phyloP scores from a whole-genome alignment of 192 early-diverging fungal genomes.

The Cetraspora pellucida region DNA sequence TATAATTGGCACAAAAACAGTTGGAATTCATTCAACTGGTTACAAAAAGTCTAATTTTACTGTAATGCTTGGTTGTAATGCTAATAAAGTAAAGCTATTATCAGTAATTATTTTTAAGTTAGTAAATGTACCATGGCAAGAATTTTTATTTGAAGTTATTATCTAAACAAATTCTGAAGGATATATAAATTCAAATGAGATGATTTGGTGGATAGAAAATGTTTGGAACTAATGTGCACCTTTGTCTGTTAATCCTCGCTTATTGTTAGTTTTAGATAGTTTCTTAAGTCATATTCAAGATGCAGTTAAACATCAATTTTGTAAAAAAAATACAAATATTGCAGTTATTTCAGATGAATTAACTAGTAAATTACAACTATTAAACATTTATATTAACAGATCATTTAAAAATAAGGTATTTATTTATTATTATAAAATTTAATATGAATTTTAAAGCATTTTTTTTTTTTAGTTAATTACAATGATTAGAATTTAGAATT shows the following conservation, averaged over 20 bases:
- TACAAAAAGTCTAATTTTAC: constrained; percentile 16
- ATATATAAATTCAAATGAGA: constrained; percentile 12
- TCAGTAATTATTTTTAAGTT: constrained; percentile 2
- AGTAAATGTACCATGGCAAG: no score
- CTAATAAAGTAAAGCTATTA: neutral
- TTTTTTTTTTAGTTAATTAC: neutral
- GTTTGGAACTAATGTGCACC: neutral
- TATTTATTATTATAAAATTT: constrained; percentile 21
- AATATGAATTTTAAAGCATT: neutral
- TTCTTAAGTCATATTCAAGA: no score
- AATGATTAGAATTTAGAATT: neutral
- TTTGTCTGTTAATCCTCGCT: constrained; percentile 9
- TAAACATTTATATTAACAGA: constrained; percentile 1
- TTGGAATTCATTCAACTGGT: no score
- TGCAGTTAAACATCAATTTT: neutral
- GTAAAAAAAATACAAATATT: neutral
- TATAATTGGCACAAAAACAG: neutral
- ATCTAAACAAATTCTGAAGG: neutral
- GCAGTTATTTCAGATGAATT: constrained; percentile 14
- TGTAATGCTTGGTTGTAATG: neutral
- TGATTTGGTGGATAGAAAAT: constrained; percentile 11
- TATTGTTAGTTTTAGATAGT: neutral
- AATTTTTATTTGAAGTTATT: neutral
- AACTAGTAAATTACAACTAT: constrained; percentile 4
- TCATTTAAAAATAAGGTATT: constrained; percentile 18